Evolutionary conservation across 2,329 filamentous ascomycete species (phyloP), one percentile per base, ranked within the genome.

Genomic region (Pseudocercospora crystallina): DNA sequence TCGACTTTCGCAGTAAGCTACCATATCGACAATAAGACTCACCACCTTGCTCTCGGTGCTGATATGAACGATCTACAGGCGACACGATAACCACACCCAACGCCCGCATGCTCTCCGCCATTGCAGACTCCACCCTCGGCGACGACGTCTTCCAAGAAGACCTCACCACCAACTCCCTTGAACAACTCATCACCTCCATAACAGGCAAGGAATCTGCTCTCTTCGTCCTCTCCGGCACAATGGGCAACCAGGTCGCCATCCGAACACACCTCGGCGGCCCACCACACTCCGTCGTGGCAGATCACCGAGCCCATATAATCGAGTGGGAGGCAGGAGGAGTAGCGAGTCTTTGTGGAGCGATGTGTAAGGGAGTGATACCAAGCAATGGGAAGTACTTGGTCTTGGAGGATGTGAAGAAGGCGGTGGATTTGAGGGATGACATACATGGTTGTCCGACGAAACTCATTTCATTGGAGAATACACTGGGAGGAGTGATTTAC

Each of bases 91-190:
- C 90, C 3, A 87, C 85, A 1, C 89, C 89, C 0, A 94, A 87
- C 0, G 69, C 81, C 1, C 82, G 85, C 3, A 96, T 96, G 91
- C 83, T 96, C 33, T 75, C 80, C 38, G 89, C 91, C 12, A 87
- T 96, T 58, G 77, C 83, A 60, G 77, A 82, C 43, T 87, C 85
- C 57, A 86, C 87, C 0, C 81, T 96, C 30, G 76, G 87, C 13
- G 91, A 96, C 70, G 91, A 96, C 69, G 89, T 95, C 60, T 89
- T 87, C 68, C 74, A 78, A 56, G 90, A 95, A 71, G 90, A 96
- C 63, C 76, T 81, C 1, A 90, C 86, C 0, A 96, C 92, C 1
- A 83, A 80, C 43, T 78, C 81, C 17, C 82, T 97, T 35, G 88
- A 96, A 69, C 72, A 78, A 39, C 85, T 87, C 67, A 79, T 95